A percentile compares a stretch with the other conserved stretches of the same genome.
phyloP scores from a whole-genome alignment of 1,284 basidiomycete genomes.

The Rhodotorula sp. region DNA sequence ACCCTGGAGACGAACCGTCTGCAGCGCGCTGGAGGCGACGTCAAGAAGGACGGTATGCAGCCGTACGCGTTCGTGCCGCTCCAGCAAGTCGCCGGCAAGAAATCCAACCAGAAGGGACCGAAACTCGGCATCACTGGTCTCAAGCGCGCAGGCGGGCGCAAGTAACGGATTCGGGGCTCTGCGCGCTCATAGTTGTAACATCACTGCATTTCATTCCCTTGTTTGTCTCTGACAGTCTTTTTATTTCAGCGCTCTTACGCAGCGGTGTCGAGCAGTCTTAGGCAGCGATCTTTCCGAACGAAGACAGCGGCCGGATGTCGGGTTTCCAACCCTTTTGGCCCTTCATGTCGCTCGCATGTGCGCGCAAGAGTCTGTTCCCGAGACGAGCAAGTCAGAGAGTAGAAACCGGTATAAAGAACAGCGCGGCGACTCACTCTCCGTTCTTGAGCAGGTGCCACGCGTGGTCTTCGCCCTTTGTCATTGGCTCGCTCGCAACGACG shows the following conservation, averaged over 20 bases:
- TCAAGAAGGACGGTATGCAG: conserved; percentile 71
- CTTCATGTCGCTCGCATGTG: too few species aligned
- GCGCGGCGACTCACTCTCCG: background rate
- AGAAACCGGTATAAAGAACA: too few species aligned
- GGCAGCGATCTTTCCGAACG: too few species aligned
- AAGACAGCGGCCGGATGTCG: too few species aligned
- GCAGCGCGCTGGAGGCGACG: conserved; percentile 86
- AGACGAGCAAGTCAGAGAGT: background rate
- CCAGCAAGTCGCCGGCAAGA: conserved; percentile 39
- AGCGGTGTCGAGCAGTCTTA: too few species aligned
- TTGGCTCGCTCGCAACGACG: conserved; percentile 30
- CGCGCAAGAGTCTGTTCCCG: too few species aligned
- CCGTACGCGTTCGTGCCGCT: conserved; percentile 85
- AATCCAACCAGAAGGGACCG: conserved; percentile 25
- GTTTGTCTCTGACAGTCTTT: too few species aligned
- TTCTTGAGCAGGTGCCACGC: conserved; percentile 2
- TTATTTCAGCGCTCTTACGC: too few species aligned
- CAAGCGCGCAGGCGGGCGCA: conserved; percentile 21
- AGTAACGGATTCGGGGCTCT: background rate
- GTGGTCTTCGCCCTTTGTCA: conserved; percentile 3
- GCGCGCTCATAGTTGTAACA: too few species aligned
- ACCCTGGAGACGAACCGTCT: conserved; percentile 21
- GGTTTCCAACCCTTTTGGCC: too few species aligned
- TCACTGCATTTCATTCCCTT: too few species aligned
- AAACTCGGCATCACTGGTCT: conserved; percentile 39